Base-by-base conservation (phyloP, 148 eudicot genomes). In the Dianthus caryophyllus region DNA sequence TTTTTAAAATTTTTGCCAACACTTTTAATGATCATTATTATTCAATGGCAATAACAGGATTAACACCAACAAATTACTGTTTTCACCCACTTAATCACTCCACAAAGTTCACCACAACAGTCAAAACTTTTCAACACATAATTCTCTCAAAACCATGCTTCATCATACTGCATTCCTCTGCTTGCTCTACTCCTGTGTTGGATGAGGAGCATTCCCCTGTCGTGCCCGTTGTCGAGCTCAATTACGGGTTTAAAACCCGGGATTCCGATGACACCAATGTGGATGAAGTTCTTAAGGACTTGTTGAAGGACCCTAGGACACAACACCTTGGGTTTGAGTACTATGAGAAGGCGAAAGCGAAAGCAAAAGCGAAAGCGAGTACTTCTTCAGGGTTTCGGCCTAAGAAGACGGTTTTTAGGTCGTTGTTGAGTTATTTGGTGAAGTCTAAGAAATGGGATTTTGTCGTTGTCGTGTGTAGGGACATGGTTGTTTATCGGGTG, bases 311-410 rank as follows among this genome's bases (percentile, higher is more conserved):
- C 24, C 77, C 90, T 6, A 61, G 76, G 10, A 89, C 87, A 4
- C 71, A 83, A 67, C 49, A 79, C 17, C 60, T 86, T 1, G 98
- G 83, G 2, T 63, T 77, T 14, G 83, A 86, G 21, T 78, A 64
- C 74, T 94, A 87, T 41, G 67, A 74, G 54, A 82, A 88, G 73
- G 88, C 88, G 30, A 88, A 82, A 71, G 46, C 51, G 30, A 71
- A 61, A 0, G 43, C 64, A 1, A 79, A 47, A 1, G n/a, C n/a
- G 38, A 33, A 33, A 7, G 38, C 38, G 38, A 7, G 38, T 33
- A 7, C 38, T 2, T 33, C 38, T 2, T 33, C 7, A 7, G 38
- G 38, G 38, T 94, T 89, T 57, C 67, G 17, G 16, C 98, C 92
- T 10, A 67, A 73, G 62, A 83, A 65, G 58, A 41, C 70, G 8